These are phyloP conservation scores for Linaria vulgaris DNA, from an alignment of 257 asterid species.

Conservation along the genomic window DNA sequence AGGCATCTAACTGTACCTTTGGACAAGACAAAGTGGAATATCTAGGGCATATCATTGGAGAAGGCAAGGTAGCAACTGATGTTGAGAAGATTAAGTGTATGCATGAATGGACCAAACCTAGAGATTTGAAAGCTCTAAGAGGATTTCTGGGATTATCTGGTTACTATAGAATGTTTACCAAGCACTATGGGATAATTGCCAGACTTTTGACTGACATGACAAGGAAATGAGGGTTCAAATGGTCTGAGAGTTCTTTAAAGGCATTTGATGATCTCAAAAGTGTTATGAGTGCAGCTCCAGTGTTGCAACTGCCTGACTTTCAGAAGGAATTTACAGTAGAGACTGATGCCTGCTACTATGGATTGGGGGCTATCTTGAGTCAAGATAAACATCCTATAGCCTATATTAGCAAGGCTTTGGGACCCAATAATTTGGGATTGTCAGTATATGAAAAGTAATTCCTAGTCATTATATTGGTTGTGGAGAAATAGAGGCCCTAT, in stretches of 20 bases:
- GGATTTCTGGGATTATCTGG: slow-evolving; percentile 7
- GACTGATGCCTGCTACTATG: slow-evolving; percentile 1
- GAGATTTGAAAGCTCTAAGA: background rate
- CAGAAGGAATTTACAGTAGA: background rate
- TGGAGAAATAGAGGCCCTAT: background rate
- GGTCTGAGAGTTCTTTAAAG: background rate
- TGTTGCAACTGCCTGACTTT: background rate
- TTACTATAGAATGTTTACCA: background rate
- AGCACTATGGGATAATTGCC: background rate
- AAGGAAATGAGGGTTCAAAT: background rate
- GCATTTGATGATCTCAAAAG: background rate
- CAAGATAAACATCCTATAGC: no score
- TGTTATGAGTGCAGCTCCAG: background rate
- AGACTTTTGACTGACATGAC: background rate
- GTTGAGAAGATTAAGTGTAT: background rate
- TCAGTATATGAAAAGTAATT: background rate
- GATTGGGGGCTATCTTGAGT: no score
- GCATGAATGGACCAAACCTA: background rate
- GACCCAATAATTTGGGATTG: background rate
- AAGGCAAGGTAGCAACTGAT: background rate
- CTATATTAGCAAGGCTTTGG: background rate
- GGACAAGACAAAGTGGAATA: background rate
- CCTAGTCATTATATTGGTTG: background rate
- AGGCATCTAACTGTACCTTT: slow-evolving; percentile 4
- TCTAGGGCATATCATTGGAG: background rate